Evolutionary conservation across 257 asterid genomes (phyloP), one percentile per base, ranked within the genome.

Genomic region (Solanum dulcamara): DNA sequence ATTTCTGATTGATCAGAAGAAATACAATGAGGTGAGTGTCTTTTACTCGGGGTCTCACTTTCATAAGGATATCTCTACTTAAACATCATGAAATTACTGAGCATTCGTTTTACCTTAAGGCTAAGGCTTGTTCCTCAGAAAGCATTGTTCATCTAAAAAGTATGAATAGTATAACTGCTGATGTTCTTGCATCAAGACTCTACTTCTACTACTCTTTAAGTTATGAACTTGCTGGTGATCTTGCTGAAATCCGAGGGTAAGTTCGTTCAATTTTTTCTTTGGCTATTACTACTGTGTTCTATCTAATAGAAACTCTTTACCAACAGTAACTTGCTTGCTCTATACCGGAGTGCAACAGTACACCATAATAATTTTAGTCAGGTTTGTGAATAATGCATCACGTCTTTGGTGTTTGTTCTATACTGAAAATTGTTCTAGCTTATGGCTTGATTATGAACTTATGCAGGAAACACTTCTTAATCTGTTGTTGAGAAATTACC

Each of bases 301-400:
- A 18, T 62, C 86, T 88, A 77, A 89, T 85, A 3, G 37, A 72
- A 68, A 55, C 71, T 70, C 33, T 91, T 81, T 86, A 32, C 80
- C 13, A 28, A 86, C 98, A 96, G 98, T 81, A 88, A 88, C 53
- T 92, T 96, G 85, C 98, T 93, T 93, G 93, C 94, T 81, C 92
- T 96, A 90, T 98, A 96, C 83, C 97, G 96, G 84, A 92, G 92
- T 83, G 97, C 98, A 51, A 93, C 98, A 62, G 88, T 94, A 88
- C 96, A 95, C 53, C 98, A 91, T 89, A 98, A 96, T 89, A 97
- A 94, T 88, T 87, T 96, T 91, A 97, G 99, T 67, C 99, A 96
- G 98, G 99, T 96, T 84, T 86, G 95, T 91, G 83, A 17, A 64
- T 35, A 60, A 55, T 80, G 83, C 5, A 10, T 48, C 28, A 18